Conservation (phyloP, 2,329 filamentous ascomycete genomes). For the Rutstroemia sp. region DNA sequence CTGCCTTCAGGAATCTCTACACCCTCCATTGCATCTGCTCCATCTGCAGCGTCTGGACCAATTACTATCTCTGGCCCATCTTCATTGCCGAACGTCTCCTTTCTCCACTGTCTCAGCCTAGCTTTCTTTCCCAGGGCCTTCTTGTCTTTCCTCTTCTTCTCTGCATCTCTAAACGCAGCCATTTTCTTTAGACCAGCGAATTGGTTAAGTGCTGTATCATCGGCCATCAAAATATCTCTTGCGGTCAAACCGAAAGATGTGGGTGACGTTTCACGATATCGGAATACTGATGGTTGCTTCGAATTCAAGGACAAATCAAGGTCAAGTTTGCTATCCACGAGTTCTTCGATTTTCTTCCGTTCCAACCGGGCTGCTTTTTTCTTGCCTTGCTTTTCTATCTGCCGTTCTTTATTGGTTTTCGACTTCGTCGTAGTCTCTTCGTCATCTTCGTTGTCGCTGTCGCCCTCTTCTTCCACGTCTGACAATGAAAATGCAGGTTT, state of each 20-base stretch:
- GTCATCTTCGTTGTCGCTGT: conserved; percentile 36
- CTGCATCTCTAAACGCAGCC: conserved; percentile 76
- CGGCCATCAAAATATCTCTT: conserved; percentile 82
- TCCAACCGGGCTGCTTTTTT: conserved; percentile 74
- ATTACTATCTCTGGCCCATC: conserved; percentile 31
- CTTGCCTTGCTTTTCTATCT: conserved; percentile 48
- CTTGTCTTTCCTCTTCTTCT: conserved; percentile 84
- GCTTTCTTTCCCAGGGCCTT: conserved; percentile 92
- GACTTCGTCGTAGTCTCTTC: conserved; percentile 42
- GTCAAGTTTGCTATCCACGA: conserved; percentile 76
- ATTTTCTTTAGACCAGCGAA: conserved; percentile 94
- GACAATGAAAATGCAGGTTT: conserved; percentile 49
- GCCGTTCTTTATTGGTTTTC: conserved; percentile 53
- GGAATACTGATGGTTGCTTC: conserved; percentile 53
- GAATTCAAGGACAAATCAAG: conserved; percentile 56
- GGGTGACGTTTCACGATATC: conserved; percentile 91
- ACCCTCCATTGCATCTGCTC: conserved; percentile 18
- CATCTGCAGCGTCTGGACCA: conserved; percentile 18
- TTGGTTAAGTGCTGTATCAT: conserved; percentile 79
- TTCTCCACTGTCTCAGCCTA: conserved; percentile 76
- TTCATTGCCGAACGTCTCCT: conserved; percentile 52
- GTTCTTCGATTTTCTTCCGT: conserved; percentile 73
- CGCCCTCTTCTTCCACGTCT: conserved; percentile 40
- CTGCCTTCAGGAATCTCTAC: conserved; percentile 32
- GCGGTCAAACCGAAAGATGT: conserved; percentile 83